Evolutionary conservation across 2,329 filamentous ascomycete species (phyloP), one percentile per base, ranked within the genome.

Genomic region (Macrophomina tecta): DNA sequence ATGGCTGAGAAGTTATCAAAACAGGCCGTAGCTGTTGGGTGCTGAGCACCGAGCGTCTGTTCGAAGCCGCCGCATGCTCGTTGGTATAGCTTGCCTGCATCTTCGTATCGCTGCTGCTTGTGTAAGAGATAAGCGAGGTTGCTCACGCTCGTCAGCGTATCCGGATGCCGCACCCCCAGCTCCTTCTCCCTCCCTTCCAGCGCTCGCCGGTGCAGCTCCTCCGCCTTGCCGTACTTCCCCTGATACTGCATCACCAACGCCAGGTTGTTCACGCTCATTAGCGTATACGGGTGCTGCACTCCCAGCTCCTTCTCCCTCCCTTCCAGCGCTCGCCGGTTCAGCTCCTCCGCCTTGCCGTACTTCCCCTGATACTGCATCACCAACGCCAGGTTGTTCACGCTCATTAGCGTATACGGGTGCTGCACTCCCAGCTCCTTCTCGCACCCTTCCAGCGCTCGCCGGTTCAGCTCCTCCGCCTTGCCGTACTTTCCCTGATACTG

Each of bases 11-110:
- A 63, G 60, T 63, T 1, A 36, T 63, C 36, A 8, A 63, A 23
- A 63, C 60, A 63, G 32, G 30, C 38, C 23, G 30, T 49, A 38
- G 38, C 36, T 63, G 40, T 63, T 63, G 60, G 45, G 60, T 63
- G 40, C 40, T 63, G 42, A 63, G 60, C 5, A 36, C 60, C 60
- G 28, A 63, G 45, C n/a, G 38, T n/a, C 38, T 49, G 60, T 23
- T 63, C 14, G 9, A 46, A 49, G 45, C 60, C 45, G 9, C 18
- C 16, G 45, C 11, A 63, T 46, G 60, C 60, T 63, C 60, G 40
- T 36, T 46, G 11, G 45, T 63, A 63, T 12, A 63, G 18, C 45
- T 38, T n/a, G 40, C 38, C 32, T 38, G 60, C 60, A 12, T 63
- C 60, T 49, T 46, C 42, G 46, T 63, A 36, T 11, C 49, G 49